A percentile compares a stretch with the other conserved stretches of the same genome.
phyloP scores from a whole-genome alignment of 192 early-diverging fungal genomes.

The Coemansia sp. region DNA sequence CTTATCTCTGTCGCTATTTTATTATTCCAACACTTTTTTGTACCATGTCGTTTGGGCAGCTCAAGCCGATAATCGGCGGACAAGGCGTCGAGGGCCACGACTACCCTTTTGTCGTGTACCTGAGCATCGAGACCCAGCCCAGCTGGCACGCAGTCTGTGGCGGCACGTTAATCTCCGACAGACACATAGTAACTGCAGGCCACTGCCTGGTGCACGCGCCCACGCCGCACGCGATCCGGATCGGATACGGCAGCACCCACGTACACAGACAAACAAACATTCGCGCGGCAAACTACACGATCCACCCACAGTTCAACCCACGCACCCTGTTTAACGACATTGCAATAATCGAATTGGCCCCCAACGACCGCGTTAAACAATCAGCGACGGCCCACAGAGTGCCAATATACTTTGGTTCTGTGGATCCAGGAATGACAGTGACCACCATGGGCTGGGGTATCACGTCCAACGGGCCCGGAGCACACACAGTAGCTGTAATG shows the following conservation, averaged over 20 bases:
- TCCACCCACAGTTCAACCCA: conserved; percentile 26
- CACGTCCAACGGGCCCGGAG: conserved; percentile 20
- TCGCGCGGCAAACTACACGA: not conserved
- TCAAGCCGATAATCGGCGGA: conserved; percentile 47
- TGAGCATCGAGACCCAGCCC: conserved; percentile 40
- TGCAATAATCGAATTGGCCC: conserved; percentile 35
- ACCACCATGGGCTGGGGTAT: conserved; percentile 55
- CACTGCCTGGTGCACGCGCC: conserved; percentile 47
- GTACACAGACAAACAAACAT: conserved; percentile 11
- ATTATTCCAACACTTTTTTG: no score
- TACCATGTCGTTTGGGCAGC: conserved; percentile 39
- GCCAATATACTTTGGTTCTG: conserved; percentile 30
- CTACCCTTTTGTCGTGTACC: conserved; percentile 48
- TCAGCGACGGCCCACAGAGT: conserved; percentile 22
- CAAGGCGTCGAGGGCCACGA: conserved; percentile 17
- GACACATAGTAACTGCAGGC: conserved; percentile 48
- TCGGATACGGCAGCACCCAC: conserved; percentile 32
- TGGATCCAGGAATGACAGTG: conserved; percentile 16
- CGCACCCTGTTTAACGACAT: conserved; percentile 51
- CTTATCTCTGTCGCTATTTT: not conserved
- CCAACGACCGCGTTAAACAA: conserved; percentile 4
- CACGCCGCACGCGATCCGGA: conserved; percentile 4
- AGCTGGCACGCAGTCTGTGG: conserved; percentile 51
- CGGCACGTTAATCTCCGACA: conserved; percentile 36
- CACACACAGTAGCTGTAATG: conserved; percentile 23